phyloP scores from a whole-genome alignment of 768 basidiomycete species.

The Botryobasidium botryosum region DNA sequence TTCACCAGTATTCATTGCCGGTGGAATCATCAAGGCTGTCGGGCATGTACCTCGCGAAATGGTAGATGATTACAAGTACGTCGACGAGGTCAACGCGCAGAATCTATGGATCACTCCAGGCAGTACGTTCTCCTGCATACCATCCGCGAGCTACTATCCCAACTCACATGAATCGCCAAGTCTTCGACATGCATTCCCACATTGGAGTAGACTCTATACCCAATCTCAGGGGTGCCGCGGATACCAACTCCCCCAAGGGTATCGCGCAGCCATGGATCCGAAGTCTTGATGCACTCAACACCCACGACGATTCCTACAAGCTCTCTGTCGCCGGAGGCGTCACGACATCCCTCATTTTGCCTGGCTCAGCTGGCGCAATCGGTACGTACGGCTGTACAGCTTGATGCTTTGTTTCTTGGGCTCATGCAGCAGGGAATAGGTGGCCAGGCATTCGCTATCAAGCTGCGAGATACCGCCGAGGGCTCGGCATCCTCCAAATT shows the following conservation, averaged over 20 bases:
- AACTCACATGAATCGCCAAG: conserved; percentile 7
- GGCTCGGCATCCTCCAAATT: neutral
- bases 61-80: conserved; percentile 20
- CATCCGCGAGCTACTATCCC: neutral
- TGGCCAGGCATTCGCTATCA: conserved; percentile 22
- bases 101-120: neutral
- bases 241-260: neutral
- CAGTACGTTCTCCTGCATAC: neutral
- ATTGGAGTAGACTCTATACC: conserved; percentile 58
- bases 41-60: conserved; percentile 31
- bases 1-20: conserved; percentile 44
- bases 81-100: no score
- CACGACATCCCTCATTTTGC: neutral
- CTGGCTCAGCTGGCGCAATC: neutral
- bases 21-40: conserved; percentile 43
- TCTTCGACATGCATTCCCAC: conserved; percentile 60
- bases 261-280: conserved; percentile 13
- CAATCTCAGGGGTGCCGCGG: conserved; percentile 18
- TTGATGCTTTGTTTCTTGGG: neutral
- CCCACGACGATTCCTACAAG: conserved; percentile 20
- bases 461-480: conserved; percentile 20
- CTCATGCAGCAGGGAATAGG: conserved; percentile 8
- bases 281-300: conserved; percentile 23
- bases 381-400: neutral
- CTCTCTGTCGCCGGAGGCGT: conserved; percentile 14